phyloP scores from a whole-genome alignment of 345 rosid genomes.

The Euclidium syriacum region DNA sequence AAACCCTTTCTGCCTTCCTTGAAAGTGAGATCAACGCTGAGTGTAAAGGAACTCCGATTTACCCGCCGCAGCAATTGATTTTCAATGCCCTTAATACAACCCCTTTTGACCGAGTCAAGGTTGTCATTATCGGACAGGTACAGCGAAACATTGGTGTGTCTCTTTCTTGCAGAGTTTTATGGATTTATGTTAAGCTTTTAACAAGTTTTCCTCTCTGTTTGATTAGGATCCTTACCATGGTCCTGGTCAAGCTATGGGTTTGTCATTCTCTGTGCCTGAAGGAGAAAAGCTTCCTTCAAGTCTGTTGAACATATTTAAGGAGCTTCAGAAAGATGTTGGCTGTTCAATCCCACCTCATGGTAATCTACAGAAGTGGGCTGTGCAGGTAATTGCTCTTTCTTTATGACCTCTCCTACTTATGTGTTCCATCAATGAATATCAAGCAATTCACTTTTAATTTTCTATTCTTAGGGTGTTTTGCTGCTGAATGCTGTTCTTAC shows the following conservation, averaged over 20 bases:
- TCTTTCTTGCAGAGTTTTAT: not conserved
- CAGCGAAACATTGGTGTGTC: not conserved
- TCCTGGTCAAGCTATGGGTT: slow-evolving; percentile 97
- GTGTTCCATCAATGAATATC: not conserved
- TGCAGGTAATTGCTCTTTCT: slow-evolving; percentile 48
- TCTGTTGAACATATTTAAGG: slow-evolving; percentile 82
- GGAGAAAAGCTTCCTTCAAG: slow-evolving; percentile 83
- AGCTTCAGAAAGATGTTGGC: slow-evolving; percentile 78
- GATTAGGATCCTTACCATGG: slow-evolving; percentile 91
- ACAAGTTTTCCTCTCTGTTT: not conserved
- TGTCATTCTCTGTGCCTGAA: slow-evolving; percentile 84
- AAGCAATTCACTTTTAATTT: not conserved
- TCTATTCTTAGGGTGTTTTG: slow-evolving; percentile 63
- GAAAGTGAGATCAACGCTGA: slow-evolving; percentile 42
- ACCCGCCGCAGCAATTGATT: slow-evolving; percentile 74
- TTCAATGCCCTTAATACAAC: slow-evolving; percentile 85
- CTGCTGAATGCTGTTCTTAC: slow-evolving; percentile 90
- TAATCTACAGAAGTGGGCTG: slow-evolving; percentile 81
- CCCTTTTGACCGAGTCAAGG: slow-evolving; percentile 69
- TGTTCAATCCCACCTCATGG: slow-evolving; percentile 89
- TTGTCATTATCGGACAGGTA: slow-evolving; percentile 86
- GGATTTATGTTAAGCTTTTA: not conserved
- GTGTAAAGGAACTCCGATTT: slow-evolving; percentile 33
- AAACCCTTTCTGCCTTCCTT: slow-evolving; percentile 51
- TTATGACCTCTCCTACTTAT: not conserved